These are phyloP conservation scores for Goffeauzyma gilvescens DNA, from an alignment of 768 basidiomycete species.

Conservation along the genomic window DNA sequence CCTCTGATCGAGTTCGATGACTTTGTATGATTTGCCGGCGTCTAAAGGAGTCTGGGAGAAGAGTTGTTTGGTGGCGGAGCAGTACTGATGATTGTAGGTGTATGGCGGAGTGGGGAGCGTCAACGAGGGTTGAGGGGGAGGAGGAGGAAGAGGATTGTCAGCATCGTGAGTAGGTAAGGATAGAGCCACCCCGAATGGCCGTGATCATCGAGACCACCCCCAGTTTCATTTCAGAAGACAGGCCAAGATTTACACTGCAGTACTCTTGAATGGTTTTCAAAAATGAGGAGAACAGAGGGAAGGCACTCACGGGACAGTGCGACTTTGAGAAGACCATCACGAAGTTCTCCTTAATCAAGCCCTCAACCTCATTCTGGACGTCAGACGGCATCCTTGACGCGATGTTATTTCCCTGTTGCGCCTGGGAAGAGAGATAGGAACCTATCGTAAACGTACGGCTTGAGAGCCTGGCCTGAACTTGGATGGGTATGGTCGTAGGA, in stretches of 20 bases:
- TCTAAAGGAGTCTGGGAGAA: constrained; percentile 13
- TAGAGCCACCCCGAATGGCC: too few relatives aligned
- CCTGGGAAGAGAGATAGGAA: not conserved
- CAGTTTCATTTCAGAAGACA: too few relatives aligned
- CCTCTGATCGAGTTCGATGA: constrained; percentile 20
- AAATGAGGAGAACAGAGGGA: too few relatives aligned
- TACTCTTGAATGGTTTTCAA: too few relatives aligned
- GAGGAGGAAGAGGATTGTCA: not conserved
- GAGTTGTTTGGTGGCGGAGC: constrained; percentile 9
- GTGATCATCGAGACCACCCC: too few relatives aligned
- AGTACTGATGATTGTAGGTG: constrained; percentile 9
- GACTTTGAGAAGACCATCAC: constrained; percentile 27
- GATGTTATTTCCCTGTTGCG: too few relatives aligned
- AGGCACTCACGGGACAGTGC: constrained; percentile 29
- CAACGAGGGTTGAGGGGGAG: not conserved
- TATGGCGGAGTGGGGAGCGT: not conserved
- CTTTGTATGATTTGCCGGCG: constrained; percentile 17
- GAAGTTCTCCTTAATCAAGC: constrained; percentile 22
- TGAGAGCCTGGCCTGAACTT: too few relatives aligned
- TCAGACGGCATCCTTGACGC: constrained; percentile 12
- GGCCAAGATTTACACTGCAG: not conserved
- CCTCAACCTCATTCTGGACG: constrained; percentile 18
- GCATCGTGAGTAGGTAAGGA: too few relatives aligned
- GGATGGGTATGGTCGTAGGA: too few relatives aligned
- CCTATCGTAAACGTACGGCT: too few relatives aligned